phyloP scores from a whole-genome alignment of 1,284 basidiomycete species.

The Ganoderma multipileum region DNA sequence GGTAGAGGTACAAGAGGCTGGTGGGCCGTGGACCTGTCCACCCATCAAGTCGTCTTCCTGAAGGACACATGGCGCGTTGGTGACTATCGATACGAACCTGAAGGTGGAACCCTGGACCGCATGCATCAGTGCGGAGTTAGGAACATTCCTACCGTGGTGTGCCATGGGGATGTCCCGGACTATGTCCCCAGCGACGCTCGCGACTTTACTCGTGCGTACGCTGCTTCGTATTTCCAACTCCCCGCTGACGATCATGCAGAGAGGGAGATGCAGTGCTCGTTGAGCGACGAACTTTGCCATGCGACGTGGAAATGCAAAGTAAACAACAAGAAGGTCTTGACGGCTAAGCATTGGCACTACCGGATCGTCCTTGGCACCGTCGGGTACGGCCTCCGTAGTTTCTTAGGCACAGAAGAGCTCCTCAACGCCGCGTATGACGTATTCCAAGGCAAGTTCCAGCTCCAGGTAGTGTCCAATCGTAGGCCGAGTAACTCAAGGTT shows the following conservation, averaged over 20 bases:
- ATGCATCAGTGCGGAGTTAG: neutral
- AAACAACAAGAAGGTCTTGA: neutral
- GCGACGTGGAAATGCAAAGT: neutral
- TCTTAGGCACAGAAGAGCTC: slow-evolving; percentile 14
- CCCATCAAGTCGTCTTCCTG: slow-evolving; percentile 9
- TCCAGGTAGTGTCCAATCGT: no score
- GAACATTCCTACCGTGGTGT: neutral
- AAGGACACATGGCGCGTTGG: slow-evolving; percentile 24
- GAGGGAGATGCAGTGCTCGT: neutral
- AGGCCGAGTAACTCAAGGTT: no score
- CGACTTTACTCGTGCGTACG: neutral
- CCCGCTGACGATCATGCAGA: neutral
- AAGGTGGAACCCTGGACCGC: no score
- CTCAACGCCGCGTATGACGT: slow-evolving; percentile 17
- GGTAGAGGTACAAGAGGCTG: slow-evolving; percentile 11
- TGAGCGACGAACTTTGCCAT: neutral
- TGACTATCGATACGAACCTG: no score
- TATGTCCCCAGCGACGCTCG: neutral
- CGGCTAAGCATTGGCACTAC: slow-evolving; percentile 14
- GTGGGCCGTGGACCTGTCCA: slow-evolving; percentile 16
- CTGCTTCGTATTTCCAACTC: neutral
- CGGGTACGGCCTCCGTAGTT: slow-evolving; percentile 9
- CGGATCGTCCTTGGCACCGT: slow-evolving; percentile 16
- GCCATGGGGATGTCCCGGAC: neutral
- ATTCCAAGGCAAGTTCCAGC: slow-evolving; percentile 16